Evolutionary conservation across 768 basidiomycete species (phyloP).

Genomic region (Amanita pallidorosea): DNA sequence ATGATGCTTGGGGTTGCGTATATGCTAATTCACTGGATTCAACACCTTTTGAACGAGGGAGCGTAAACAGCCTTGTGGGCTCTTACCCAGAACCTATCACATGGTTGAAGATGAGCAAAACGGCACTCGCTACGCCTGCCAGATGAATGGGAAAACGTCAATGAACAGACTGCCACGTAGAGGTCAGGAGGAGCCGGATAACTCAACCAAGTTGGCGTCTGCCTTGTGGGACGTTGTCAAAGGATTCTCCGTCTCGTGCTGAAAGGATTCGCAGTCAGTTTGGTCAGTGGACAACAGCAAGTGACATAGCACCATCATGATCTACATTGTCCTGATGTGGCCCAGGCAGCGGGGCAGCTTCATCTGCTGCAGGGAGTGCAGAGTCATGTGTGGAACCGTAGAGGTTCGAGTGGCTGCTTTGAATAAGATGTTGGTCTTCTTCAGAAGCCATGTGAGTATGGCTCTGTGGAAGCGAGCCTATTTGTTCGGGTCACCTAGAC

Average conservation of each 20-base stretch:
- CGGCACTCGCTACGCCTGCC: constrained; percentile 42
- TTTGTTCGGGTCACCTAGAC: too few species aligned
- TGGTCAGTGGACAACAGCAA: not conserved
- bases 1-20: constrained; percentile 65
- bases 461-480: too few species aligned
- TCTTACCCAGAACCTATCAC: constrained; percentile 61
- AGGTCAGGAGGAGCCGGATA: not conserved
- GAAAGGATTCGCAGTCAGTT: not conserved
- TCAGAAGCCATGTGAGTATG: not conserved
- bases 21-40: constrained; percentile 30
- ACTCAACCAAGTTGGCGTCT: not conserved
- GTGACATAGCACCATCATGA: not conserved
- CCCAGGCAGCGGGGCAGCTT: not conserved
- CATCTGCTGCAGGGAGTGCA: not conserved
- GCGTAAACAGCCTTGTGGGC: not conserved
- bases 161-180: not conserved
- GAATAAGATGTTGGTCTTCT: not conserved
- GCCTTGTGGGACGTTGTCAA: not conserved
- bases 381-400: not conserved
- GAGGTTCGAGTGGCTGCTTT: not conserved
- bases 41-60: not conserved
- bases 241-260: not conserved
- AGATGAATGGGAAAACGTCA: not conserved
- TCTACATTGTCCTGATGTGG: not conserved
- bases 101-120: constrained; percentile 65